phyloP scores from a whole-genome alignment of 352 stramenopile species.

The Pythium sukuiense region DNA sequence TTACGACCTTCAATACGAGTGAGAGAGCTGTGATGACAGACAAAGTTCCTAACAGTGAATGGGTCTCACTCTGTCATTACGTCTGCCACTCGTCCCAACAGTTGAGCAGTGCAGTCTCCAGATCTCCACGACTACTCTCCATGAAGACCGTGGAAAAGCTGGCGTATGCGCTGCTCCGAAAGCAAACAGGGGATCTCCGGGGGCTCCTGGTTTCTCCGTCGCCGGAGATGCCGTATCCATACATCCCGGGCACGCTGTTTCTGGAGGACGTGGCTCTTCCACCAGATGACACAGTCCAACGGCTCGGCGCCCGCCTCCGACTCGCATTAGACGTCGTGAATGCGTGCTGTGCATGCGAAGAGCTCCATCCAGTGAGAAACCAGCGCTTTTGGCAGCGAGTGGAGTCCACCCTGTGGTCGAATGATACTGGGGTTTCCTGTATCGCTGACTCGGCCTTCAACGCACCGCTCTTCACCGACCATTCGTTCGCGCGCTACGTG shows the following conservation, averaged over 20 bases:
- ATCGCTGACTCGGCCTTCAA: not conserved
- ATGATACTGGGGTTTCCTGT: not conserved
- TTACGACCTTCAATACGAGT: too few species aligned
- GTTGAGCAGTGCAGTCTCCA: too few species aligned
- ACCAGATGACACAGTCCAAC: not conserved
- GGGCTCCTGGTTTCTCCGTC: not conserved
- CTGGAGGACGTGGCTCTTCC: not conserved
- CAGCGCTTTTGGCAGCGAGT: not conserved
- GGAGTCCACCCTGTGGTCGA: not conserved
- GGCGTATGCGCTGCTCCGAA: not conserved
- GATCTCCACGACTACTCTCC: too few species aligned
- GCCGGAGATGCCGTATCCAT: not conserved
- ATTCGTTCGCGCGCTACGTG: not conserved
- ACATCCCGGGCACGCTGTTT: not conserved
- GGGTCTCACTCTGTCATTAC: too few species aligned
- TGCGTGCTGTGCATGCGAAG: not conserved
- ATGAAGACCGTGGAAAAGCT: not conserved
- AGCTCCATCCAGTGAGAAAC: not conserved
- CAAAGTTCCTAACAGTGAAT: too few species aligned
- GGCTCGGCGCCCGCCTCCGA: not conserved
- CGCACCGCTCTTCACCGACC: not conserved
- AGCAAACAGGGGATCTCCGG: not conserved
- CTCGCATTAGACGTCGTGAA: not conserved
- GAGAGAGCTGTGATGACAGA: too few species aligned
- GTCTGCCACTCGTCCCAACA: too few species aligned